Conservation (phyloP, 2,329 filamentous ascomycete genomes). For the Venturia carpophila region DNA sequence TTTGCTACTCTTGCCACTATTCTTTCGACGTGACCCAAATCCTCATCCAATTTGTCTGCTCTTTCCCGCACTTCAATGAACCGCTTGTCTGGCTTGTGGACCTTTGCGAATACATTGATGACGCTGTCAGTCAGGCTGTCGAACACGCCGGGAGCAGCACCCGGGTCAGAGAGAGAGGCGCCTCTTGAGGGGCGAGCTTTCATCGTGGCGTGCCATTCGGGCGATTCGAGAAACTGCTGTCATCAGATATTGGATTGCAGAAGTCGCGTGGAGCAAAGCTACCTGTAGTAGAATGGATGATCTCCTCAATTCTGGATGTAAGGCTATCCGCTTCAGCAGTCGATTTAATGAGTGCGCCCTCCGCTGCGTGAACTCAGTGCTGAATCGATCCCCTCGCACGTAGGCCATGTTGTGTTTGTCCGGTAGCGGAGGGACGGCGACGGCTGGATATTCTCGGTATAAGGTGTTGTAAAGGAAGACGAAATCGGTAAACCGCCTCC, state of each 20-base stretch:
- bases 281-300: slow-evolving; percentile 65
- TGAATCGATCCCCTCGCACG: slow-evolving; percentile 91
- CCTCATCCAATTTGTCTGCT: slow-evolving; percentile 84
- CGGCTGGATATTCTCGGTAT: slow-evolving; percentile 81
- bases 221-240: slow-evolving; percentile 73
- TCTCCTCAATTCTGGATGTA: slow-evolving; percentile 82
- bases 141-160: slow-evolving; percentile 63
- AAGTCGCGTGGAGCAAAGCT: not conserved
- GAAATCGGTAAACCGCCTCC: slow-evolving; percentile 95
- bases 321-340: slow-evolving; percentile 75
- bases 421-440: slow-evolving; percentile 82
- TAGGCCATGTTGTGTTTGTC: slow-evolving; percentile 99
- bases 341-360: slow-evolving; percentile 85
- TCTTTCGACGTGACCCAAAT: slow-evolving; percentile 87
- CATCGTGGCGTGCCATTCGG: slow-evolving; percentile 97
- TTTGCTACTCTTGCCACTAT: slow-evolving; percentile 87
- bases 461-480: slow-evolving; percentile 92
- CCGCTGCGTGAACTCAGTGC: slow-evolving; percentile 80
- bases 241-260: not conserved
- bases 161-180: slow-evolving; percentile 39
- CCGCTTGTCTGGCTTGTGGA: slow-evolving; percentile 87
- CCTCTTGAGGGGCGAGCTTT: slow-evolving; percentile 62
- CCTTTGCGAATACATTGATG: slow-evolving; percentile 93
- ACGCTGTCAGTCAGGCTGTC: slow-evolving; percentile 95
- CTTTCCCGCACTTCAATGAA: slow-evolving; percentile 92